Base-by-base conservation (phyloP, 768 basidiomycete species). In the Leucocoprinus leucothites region DNA sequence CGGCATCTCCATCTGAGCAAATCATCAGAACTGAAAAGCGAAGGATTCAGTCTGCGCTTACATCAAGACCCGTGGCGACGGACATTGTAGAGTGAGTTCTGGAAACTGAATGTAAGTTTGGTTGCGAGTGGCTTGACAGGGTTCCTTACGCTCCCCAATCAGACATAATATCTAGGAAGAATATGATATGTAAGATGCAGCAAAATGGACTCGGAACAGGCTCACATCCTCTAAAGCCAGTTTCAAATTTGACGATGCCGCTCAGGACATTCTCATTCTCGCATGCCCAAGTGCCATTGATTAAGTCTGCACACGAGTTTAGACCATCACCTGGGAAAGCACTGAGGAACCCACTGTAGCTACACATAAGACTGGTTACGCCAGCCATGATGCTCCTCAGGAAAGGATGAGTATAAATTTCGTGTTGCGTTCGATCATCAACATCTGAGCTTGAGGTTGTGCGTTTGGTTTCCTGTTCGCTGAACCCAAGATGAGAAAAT, bases 351-450 rank as follows among this genome's bases (percentile, higher is more conserved):
- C 35, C 51, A 84, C 82, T 87, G 69, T 89, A 89, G 45, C 82
- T 83, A 74, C 87, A 91, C 88, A 91, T 91, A 56, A 89, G 70
- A 50, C 79, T 80, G 0, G 84, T 74, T 9, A 87, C 84, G 24
- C 89, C 89, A 3, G 89, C 89, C 79, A 86, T 83, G 26, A 90
- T 78, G 59, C 85, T 82, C 55, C 76, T 78, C 67, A 86, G 60
- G 76, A 88, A 89, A 0, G 87, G 86, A 58, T 84, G 83, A 0
- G 81, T 73, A 62, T 89, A 89, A 13, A 90, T 75, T 65, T 91
- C 87, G 62, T 89, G 88, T 61, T 89, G 72, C 0, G 90, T 92
- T 36, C 87, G 72, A 65, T 94, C 91, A 62, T 91, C 87, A 1
- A 94, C 80, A 58, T 90, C 82, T 0, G 87, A 89, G 50, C 77